Evolutionary conservation across 352 stramenopile genomes (phyloP).

Genomic region (Phytophthora cryptogea): DNA sequence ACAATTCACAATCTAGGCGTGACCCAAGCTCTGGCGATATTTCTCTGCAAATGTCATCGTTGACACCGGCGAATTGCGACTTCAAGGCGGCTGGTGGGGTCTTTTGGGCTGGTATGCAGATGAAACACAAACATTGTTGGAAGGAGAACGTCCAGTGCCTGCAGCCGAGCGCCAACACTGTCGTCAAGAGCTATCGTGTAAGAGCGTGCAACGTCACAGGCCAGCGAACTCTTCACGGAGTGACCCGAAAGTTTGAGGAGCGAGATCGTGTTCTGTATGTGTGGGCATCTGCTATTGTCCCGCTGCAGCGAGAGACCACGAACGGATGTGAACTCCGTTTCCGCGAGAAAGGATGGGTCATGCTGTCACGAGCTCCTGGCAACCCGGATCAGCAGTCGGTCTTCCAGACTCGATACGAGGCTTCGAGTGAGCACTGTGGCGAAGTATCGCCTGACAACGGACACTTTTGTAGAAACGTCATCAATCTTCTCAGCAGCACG

Average conservation of each 20-base stretch:
- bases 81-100: slow-evolving; percentile 5
- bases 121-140: slow-evolving; percentile 12
- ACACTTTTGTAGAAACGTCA: slow-evolving; percentile 2
- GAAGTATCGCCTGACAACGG: not conserved
- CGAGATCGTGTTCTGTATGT: slow-evolving; percentile 13
- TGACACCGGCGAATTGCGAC: slow-evolving; percentile 3
- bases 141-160: slow-evolving; percentile 12
- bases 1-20: not conserved
- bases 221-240: slow-evolving; percentile 2
- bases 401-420: slow-evolving; percentile 8
- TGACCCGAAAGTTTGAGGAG: slow-evolving; percentile 15
- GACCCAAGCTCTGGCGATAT: not conserved
- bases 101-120: slow-evolving; percentile 13
- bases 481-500: not conserved
- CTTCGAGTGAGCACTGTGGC: not conserved
- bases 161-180: slow-evolving; percentile 4
- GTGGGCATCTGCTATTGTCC: slow-evolving; percentile 14
- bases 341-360: slow-evolving; percentile 11
- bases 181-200: slow-evolving; percentile 15
- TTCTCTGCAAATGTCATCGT: slow-evolving; percentile 5
- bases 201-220: not conserved
- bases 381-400: slow-evolving; percentile 5
- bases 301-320: not conserved
- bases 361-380: slow-evolving; percentile 8
- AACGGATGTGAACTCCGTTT: not conserved